Evolutionary conservation across 2,329 filamentous ascomycete genomes (phyloP).

Genomic region (Botryotinia globosa): DNA sequence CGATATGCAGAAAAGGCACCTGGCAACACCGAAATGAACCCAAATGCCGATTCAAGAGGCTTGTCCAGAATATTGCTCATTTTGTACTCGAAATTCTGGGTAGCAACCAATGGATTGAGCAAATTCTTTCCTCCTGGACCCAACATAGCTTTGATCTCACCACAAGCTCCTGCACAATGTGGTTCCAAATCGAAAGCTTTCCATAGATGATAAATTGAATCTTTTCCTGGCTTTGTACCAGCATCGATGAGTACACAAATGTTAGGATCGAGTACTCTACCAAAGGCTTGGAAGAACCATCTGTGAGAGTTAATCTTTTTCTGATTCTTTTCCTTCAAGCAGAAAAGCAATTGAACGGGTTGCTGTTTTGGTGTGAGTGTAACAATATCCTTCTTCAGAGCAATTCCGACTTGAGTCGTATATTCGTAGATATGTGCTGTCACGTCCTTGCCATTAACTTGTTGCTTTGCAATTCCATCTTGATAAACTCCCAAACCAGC

Average conservation of each 20-base stretch:
- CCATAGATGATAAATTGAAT: constrained; percentile 93
- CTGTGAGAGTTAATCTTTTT: constrained; percentile 98
- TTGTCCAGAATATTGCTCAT: constrained; percentile 99
- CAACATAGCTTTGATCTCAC: constrained; percentile 97
- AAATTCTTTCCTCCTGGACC: constrained; percentile 79
- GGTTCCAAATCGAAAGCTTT: constrained; percentile 98
- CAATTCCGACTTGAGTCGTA: constrained; percentile 98
- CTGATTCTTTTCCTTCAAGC: constrained; percentile 94
- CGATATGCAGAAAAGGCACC: constrained; percentile 94
- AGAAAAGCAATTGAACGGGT: constrained; percentile 99
- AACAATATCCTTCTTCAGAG: constrained; percentile 90
- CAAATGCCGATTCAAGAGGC: constrained; percentile 92
- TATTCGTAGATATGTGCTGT: constrained; percentile 98
- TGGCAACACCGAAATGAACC: constrained; percentile 95
- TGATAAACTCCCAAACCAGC: constrained; percentile 98
- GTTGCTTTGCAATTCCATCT: constrained; percentile 96
- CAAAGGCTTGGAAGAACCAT: constrained; percentile 99
- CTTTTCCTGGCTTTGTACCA: constrained; percentile 84
- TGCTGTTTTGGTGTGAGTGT: constrained; percentile 98
- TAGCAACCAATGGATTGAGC: constrained; percentile 90
- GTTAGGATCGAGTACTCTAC: constrained; percentile 86
- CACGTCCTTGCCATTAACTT: constrained; percentile 93
- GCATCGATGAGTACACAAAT: constrained; percentile 97
- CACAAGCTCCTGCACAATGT: constrained; percentile 92
- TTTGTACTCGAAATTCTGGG: constrained; percentile 99